A percentile compares a stretch with the other conserved stretches of the same genome.
Evolutionary conservation across 1,139 yeast genomes (phyloP).

Genomic region (Candida neerlandica): DNA sequence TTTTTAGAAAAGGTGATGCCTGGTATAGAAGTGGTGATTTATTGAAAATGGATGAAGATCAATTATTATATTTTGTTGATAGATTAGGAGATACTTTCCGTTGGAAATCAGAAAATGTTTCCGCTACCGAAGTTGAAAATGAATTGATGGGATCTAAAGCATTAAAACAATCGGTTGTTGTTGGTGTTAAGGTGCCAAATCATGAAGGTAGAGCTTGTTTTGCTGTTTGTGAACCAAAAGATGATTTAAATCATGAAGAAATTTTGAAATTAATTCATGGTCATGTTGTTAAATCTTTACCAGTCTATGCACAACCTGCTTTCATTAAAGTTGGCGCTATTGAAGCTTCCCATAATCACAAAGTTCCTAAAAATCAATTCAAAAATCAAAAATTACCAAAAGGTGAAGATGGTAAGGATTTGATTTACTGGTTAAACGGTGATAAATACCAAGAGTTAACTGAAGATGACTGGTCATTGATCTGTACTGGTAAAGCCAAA

Average conservation of each 20-base stretch:
- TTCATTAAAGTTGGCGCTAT: constrained; percentile 71
- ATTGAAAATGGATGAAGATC: constrained; percentile 66
- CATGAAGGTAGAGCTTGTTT: constrained; percentile 96
- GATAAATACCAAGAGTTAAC: constrained; percentile 60
- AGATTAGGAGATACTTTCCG: constrained; percentile 94
- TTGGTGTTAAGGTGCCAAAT: constrained; percentile 82
- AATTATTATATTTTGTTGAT: constrained; percentile 83
- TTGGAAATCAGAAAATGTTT: constrained; percentile 96
- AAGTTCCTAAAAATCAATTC: constrained; percentile 77
- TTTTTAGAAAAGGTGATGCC: constrained; percentile 85
- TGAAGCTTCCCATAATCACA: constrained; percentile 78
- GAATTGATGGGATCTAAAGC: constrained; percentile 56
- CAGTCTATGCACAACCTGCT: constrained; percentile 87
- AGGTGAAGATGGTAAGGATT: constrained; percentile 62
- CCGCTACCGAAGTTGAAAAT: constrained; percentile 92
- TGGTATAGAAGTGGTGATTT: constrained; percentile 92
- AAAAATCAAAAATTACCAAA: constrained; percentile 78
- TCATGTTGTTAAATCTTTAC: constrained; percentile 54
- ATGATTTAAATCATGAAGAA: constrained; percentile 30
- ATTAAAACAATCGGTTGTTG: constrained; percentile 76
- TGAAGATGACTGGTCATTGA: constrained; percentile 59
- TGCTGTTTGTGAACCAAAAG: constrained; percentile 68
- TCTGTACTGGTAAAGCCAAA: constrained; percentile 44
- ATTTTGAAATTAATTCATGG: constrained; percentile 33
- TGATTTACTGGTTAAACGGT: constrained; percentile 70